A percentile compares a stretch with the other conserved stretches of the same genome.
These are phyloP conservation scores for Colletotrichum somersetense DNA, from an alignment of 2,329 filamentous ascomycete genomes.

Conservation along the genomic window DNA sequence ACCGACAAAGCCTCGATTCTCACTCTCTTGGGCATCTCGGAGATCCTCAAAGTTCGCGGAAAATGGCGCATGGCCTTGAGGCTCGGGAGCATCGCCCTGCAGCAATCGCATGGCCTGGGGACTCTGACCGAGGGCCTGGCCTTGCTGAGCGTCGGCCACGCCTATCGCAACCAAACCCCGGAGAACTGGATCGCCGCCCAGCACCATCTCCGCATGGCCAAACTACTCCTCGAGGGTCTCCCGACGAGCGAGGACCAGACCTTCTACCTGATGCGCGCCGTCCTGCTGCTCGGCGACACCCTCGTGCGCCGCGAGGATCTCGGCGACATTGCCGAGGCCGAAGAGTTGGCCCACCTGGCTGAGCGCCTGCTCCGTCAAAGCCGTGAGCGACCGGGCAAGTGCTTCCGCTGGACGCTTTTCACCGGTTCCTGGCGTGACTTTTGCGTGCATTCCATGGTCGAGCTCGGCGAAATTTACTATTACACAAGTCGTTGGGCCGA, in stretches of 20 bases:
- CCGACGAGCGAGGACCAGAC: slow-evolving; percentile 38
- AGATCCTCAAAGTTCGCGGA: slow-evolving; percentile 40
- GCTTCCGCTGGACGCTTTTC: slow-evolving; percentile 37
- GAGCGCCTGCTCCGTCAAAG: slow-evolving; percentile 36
- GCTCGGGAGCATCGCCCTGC: slow-evolving; percentile 30
- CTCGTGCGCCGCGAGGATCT: slow-evolving; percentile 42
- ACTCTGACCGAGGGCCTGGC: slow-evolving; percentile 40
- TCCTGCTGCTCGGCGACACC: slow-evolving; percentile 43
- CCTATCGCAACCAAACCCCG: slow-evolving; percentile 41
- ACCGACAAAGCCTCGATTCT: slow-evolving; percentile 38
- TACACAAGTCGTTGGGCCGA: slow-evolving; percentile 43
- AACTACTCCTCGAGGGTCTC: slow-evolving; percentile 35
- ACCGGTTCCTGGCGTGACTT: slow-evolving; percentile 43
- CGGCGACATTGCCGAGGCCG: slow-evolving; percentile 39
- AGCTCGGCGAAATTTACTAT: slow-evolving; percentile 45
- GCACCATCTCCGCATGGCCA: slow-evolving; percentile 39
- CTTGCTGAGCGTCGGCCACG: slow-evolving; percentile 40
- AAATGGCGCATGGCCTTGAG: slow-evolving; percentile 39
- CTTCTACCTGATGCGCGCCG: slow-evolving; percentile 41
- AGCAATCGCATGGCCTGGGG: slow-evolving; percentile 32
- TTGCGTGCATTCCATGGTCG: slow-evolving; percentile 44
- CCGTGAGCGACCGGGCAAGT: slow-evolving; percentile 26
- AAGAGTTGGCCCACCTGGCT: slow-evolving; percentile 35
- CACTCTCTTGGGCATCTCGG: slow-evolving; percentile 36
- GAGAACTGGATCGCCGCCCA: slow-evolving; percentile 39